phyloP scores from a whole-genome alignment of 2,329 filamentous ascomycete species.

The Triangularia setosa region DNA sequence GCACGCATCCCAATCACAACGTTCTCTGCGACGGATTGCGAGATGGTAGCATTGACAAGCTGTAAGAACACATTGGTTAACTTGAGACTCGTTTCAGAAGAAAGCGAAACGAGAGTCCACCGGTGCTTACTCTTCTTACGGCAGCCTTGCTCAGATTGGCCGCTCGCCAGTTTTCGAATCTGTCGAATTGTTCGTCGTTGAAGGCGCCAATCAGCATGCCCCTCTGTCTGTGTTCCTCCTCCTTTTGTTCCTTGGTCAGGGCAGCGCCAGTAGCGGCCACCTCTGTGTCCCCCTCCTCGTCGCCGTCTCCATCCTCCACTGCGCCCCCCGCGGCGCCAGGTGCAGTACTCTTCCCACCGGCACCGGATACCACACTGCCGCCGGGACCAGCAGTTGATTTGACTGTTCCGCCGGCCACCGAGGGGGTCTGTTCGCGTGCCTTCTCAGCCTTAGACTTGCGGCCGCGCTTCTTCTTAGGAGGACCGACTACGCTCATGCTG shows the following conservation, averaged over 20 bases:
- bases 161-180: slow-evolving; percentile 68
- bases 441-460: slow-evolving; percentile 57
- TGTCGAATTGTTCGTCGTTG: slow-evolving; percentile 61
- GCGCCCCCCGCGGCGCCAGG: slow-evolving; percentile 44
- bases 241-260: slow-evolving; percentile 63
- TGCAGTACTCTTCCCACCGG: slow-evolving; percentile 33
- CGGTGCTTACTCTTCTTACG: slow-evolving; percentile 58
- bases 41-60: slow-evolving; percentile 77
- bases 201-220: slow-evolving; percentile 63
- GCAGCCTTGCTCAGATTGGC: slow-evolving; percentile 65
- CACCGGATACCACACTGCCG: slow-evolving; percentile 33
- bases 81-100: background rate
- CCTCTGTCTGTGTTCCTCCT: slow-evolving; percentile 60
- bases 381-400: slow-evolving; percentile 39
- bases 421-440: slow-evolving; percentile 46
- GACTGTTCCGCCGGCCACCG: slow-evolving; percentile 37
- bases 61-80: slow-evolving; percentile 29
- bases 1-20: slow-evolving; percentile 73
- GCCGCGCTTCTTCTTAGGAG: slow-evolving; percentile 56
- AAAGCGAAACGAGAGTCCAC: background rate
- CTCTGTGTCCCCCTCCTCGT: slow-evolving; percentile 33
- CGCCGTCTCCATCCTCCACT: slow-evolving; percentile 48
- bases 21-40: slow-evolving; percentile 69
- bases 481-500: slow-evolving; percentile 37
- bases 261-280: slow-evolving; percentile 46